phyloP scores from a whole-genome alignment of 257 asterid species.

The Lycium barbarum region DNA sequence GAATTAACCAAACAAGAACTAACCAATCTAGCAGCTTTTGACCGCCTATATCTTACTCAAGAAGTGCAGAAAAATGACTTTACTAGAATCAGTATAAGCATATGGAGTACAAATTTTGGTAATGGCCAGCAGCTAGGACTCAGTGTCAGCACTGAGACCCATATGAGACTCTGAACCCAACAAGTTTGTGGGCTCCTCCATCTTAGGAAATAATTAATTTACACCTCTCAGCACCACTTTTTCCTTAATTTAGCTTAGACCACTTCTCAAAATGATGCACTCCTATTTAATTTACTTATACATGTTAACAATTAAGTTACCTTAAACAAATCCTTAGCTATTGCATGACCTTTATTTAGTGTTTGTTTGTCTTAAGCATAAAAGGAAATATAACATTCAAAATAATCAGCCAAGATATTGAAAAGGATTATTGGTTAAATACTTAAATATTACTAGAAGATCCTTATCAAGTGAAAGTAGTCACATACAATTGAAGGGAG shows the following conservation, averaged over 20 bases:
- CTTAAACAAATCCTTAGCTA: background rate
- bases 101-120: slow-evolving; percentile 15
- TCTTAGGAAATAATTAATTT: background rate
- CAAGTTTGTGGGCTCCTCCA: slow-evolving; percentile 21
- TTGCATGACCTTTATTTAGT: background rate
- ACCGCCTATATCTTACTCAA: slow-evolving; percentile 33
- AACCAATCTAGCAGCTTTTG: slow-evolving; percentile 12
- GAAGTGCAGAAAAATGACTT: slow-evolving; percentile 34
- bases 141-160: background rate
- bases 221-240: background rate
- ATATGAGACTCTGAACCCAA: slow-evolving; percentile 26
- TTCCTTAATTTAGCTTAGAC: slow-evolving; percentile 25
- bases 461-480: background rate
- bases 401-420: background rate
- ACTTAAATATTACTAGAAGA: background rate
- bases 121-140: slow-evolving; percentile 33
- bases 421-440: background rate
- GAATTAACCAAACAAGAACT: background rate
- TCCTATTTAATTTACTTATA: background rate
- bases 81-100: slow-evolving; percentile 16
- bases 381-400: background rate
- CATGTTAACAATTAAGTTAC: background rate
- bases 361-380: background rate
- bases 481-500: background rate
- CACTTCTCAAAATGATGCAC: background rate